A percentile compares a stretch with the other conserved stretches of the same genome.
Conservation (phyloP, 2,329 filamentous ascomycete genomes). For the Periconia sp. region DNA sequence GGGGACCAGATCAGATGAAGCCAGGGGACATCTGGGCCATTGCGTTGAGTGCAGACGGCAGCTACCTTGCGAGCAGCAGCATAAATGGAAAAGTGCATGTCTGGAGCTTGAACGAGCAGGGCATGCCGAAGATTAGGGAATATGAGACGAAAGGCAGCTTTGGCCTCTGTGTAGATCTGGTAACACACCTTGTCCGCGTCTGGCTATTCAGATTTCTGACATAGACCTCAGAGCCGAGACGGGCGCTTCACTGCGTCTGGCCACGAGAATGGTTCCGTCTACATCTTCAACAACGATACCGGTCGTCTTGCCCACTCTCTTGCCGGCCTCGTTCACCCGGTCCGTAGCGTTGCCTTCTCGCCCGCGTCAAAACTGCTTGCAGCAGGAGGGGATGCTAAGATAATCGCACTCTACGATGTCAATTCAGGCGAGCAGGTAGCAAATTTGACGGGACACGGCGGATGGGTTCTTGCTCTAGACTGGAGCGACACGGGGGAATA, state of each 20-base stretch:
- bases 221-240: slow-evolving; percentile 64
- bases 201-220: slow-evolving; percentile 4
- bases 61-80: slow-evolving; percentile 84
- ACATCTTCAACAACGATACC: slow-evolving; percentile 93
- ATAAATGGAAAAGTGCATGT: slow-evolving; percentile 89
- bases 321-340: slow-evolving; percentile 83
- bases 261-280: slow-evolving; percentile 89
- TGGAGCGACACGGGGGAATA: slow-evolving; percentile 96
- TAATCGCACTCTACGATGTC: slow-evolving; percentile 92
- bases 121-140: slow-evolving; percentile 71
- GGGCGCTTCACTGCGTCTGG: slow-evolving; percentile 88
- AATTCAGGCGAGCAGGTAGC: slow-evolving; percentile 90
- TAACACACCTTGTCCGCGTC: slow-evolving; percentile 37
- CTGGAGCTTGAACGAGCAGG: slow-evolving; percentile 69
- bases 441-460: slow-evolving; percentile 77
- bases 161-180: slow-evolving; percentile 84
- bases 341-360: slow-evolving; percentile 86
- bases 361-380: slow-evolving; percentile 84
- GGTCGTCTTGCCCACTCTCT: slow-evolving; percentile 85
- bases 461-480: slow-evolving; percentile 90
- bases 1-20: slow-evolving; percentile 56
- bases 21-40: slow-evolving; percentile 85
- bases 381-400: slow-evolving; percentile 84
- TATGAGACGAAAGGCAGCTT: slow-evolving; percentile 95
- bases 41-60: slow-evolving; percentile 81